Conservation (phyloP, 768 basidiomycete species). For the Boletus patriciae region DNA sequence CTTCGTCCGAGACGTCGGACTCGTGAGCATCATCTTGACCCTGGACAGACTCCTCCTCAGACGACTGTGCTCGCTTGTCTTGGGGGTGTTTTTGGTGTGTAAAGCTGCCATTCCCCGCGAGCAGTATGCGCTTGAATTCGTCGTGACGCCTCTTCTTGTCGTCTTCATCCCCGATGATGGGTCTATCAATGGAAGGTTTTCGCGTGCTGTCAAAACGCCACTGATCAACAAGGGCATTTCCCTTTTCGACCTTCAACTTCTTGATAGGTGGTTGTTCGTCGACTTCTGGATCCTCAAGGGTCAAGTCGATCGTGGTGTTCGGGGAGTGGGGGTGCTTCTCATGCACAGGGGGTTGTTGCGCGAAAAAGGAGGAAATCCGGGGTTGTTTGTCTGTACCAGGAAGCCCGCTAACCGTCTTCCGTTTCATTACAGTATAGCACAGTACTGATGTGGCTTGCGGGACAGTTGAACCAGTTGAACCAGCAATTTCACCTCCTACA, state of each 20-base stretch:
- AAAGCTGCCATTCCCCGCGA: slow-evolving; percentile 46
- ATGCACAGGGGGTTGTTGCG: slow-evolving; percentile 14
- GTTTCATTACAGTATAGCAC: slow-evolving; percentile 18
- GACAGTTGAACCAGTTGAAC: neutral
- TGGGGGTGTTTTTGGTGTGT: slow-evolving; percentile 16
- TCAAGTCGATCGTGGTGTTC: slow-evolving; percentile 52
- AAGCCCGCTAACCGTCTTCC: slow-evolving; percentile 3
- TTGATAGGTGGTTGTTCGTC: slow-evolving; percentile 30
- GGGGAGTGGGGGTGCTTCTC: slow-evolving; percentile 33
- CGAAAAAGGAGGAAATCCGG: slow-evolving; percentile 46
- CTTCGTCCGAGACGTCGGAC: slow-evolving; percentile 45
- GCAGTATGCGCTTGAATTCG: slow-evolving; percentile 54
- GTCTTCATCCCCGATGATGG: slow-evolving; percentile 34
- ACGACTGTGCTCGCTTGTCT: slow-evolving; percentile 16
- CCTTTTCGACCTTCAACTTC: slow-evolving; percentile 26
- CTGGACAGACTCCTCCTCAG: slow-evolving; percentile 23
- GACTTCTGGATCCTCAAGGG: slow-evolving; percentile 39
- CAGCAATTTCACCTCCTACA: neutral
- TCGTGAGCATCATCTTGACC: slow-evolving; percentile 28
- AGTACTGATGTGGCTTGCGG: neutral
- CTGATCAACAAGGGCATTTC: slow-evolving; percentile 31
- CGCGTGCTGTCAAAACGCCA: slow-evolving; percentile 46
- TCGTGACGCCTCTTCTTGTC: slow-evolving; percentile 47
- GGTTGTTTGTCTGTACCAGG: slow-evolving; percentile 29
- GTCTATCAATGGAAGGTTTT: neutral